A percentile compares a stretch with the other conserved stretches of the same genome.
phyloP scores from a whole-genome alignment of 805 yeast species.

The Lachancea sp. region DNA sequence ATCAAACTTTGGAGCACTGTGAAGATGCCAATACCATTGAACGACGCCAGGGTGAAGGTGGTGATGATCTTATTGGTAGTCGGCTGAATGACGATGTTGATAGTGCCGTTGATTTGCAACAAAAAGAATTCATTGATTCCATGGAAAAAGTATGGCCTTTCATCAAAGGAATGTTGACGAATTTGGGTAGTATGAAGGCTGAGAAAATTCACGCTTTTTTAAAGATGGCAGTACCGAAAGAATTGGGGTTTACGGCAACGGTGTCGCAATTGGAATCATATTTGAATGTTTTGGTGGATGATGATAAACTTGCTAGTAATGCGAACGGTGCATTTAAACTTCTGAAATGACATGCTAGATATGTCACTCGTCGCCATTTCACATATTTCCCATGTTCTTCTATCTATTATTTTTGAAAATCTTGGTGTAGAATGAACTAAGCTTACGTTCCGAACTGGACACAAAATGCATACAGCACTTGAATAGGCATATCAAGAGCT shows the following conservation, averaged over 20 bases:
- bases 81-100: neutral
- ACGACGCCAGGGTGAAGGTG: neutral
- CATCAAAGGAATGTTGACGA: conserved; percentile 50
- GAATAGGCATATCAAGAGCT: too few species aligned
- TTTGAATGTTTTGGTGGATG: conserved; percentile 17
- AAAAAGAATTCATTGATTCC: conserved; percentile 3
- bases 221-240: conserved; percentile 50
- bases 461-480: too few species aligned
- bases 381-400: neutral
- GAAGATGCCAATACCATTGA: neutral
- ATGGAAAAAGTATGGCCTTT: conserved; percentile 38
- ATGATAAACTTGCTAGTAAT: conserved; percentile 11
- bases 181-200: conserved; percentile 44
- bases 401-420: too few species aligned
- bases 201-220: conserved; percentile 49
- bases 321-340: conserved; percentile 19
- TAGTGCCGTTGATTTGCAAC: neutral
- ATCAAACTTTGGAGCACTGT: neutral
- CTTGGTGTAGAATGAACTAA: too few species aligned
- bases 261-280: conserved; percentile 14
- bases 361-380: neutral
- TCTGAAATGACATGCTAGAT: neutral
- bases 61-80: neutral
- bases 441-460: too few species aligned
- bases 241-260: conserved; percentile 25